Evolutionary conservation across 768 basidiomycete species (phyloP).

Genomic region (Piloderma croceum): DNA sequence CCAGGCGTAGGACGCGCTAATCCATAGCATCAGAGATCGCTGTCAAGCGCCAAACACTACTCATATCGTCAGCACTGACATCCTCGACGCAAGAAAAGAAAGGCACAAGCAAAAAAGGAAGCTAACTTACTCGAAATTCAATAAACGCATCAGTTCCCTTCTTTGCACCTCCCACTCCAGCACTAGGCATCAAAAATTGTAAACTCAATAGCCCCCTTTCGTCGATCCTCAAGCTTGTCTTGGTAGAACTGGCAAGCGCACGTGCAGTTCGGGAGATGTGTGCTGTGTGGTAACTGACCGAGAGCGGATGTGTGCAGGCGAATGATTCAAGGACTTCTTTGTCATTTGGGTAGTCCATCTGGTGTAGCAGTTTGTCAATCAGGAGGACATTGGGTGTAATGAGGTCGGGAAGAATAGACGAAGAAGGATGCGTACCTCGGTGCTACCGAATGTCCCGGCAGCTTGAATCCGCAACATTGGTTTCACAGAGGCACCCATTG

Average conservation of each 20-base stretch:
- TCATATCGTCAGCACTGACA: neutral
- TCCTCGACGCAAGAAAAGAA: neutral
- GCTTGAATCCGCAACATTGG: constrained; percentile 79
- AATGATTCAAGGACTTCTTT: constrained; percentile 87
- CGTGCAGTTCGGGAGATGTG: constrained; percentile 68
- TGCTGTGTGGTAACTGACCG: constrained; percentile 87
- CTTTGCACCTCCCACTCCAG: constrained; percentile 70
- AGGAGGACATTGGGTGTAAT: too few species aligned
- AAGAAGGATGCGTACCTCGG: constrained; percentile 50
- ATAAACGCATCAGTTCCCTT: neutral
- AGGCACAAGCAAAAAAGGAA: neutral
- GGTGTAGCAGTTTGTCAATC: constrained; percentile 3
- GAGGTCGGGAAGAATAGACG: too few species aligned
- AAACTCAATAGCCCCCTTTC: constrained; percentile 76
- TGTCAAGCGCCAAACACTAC: neutral
- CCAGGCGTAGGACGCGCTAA: too few species aligned
- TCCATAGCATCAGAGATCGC: too few species aligned
- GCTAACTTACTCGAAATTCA: constrained; percentile 1
- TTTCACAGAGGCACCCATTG: constrained; percentile 21
- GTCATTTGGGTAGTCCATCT: constrained; percentile 98
- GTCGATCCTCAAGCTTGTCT: constrained; percentile 86
- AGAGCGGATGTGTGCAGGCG: constrained; percentile 71
- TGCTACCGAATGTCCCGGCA: constrained; percentile 76
- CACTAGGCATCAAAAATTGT: constrained; percentile 87
- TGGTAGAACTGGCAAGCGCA: constrained; percentile 78